These are phyloP conservation scores for Leucoagaricus sp. DNA, from an alignment of 1,284 basidiomycete species.

Conservation along the genomic window DNA sequence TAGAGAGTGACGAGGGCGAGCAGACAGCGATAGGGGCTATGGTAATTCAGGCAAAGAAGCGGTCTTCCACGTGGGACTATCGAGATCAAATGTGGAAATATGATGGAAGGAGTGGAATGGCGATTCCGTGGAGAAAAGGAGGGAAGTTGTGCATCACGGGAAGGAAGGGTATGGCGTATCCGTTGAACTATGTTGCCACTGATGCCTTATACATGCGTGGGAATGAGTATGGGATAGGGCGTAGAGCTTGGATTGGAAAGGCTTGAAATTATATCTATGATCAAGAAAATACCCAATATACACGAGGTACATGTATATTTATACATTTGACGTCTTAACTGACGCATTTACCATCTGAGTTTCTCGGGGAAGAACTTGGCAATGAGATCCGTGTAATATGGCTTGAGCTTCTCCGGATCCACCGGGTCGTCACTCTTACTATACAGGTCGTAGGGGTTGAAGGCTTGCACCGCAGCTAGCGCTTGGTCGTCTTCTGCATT, in stretches of 20 bases:
- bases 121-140: not conserved
- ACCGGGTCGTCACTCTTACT: conserved; percentile 76
- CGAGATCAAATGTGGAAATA: not conserved
- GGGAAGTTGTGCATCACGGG: not conserved
- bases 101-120: not conserved
- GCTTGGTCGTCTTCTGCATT: conserved; percentile 55
- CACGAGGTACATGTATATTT: not conserved
- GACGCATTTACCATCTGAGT: conserved; percentile 57
- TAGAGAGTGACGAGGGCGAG: not conserved
- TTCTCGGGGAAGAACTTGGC: conserved; percentile 76
- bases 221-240: not conserved
- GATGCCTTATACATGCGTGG: not conserved
- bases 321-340: not conserved
- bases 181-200: not conserved
- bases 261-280: not conserved
- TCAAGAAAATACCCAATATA: not conserved
- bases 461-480: conserved; percentile 62
- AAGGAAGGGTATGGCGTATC: not conserved
- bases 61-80: not conserved
- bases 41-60: not conserved
- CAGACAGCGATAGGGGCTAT: not conserved
- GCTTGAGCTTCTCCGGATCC: conserved; percentile 56
- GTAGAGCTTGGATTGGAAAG: not conserved
- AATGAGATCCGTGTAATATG: conserved; percentile 75
- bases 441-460: conserved; percentile 85